These are phyloP conservation scores for Aureobasidium zeae DNA, from an alignment of 2,329 filamentous ascomycete species.

Conservation along the genomic window DNA sequence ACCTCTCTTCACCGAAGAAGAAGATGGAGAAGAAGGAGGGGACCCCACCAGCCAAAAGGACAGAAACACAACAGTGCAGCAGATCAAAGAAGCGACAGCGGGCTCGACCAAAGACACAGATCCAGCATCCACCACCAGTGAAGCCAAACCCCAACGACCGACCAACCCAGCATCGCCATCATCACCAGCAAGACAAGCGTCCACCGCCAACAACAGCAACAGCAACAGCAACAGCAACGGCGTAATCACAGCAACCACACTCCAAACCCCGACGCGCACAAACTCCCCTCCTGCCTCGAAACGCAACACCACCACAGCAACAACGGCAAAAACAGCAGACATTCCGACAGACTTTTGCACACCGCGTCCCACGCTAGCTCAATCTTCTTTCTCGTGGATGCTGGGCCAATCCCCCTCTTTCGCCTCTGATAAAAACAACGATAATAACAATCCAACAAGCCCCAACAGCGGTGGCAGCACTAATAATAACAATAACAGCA, in stretches of 20 bases:
- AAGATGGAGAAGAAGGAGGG: conserved; percentile 24
- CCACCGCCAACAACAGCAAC: too few species aligned
- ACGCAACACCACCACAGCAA: not conserved
- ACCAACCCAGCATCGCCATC: not conserved
- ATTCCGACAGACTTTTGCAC: conserved; percentile 4
- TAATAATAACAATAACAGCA: conserved; percentile 11
- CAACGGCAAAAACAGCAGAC: not conserved
- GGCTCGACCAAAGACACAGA: too few species aligned
- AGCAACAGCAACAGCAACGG: too few species aligned
- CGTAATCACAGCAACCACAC: too few species aligned
- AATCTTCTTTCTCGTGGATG: conserved; percentile 75
- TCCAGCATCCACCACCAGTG: too few species aligned
- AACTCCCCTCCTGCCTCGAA: too few species aligned
- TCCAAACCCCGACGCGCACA: too few species aligned
- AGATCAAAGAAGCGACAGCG: conserved; percentile 7
- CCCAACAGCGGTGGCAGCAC: too few species aligned
- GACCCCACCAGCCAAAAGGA: too few species aligned
- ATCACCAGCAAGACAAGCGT: not conserved
- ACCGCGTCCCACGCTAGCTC: conserved; percentile 50
- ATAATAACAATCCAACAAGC: too few species aligned
- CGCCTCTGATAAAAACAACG: too few species aligned
- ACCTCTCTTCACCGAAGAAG: conserved; percentile 35
- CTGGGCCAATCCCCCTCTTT: conserved; percentile 39
- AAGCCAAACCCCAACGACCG: not conserved
- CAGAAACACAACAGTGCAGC: not conserved